A percentile compares a stretch with the other conserved stretches of the same genome.
Evolutionary conservation across 1,284 basidiomycete genomes (phyloP).

Genomic region (Xerocomus subilludens): DNA sequence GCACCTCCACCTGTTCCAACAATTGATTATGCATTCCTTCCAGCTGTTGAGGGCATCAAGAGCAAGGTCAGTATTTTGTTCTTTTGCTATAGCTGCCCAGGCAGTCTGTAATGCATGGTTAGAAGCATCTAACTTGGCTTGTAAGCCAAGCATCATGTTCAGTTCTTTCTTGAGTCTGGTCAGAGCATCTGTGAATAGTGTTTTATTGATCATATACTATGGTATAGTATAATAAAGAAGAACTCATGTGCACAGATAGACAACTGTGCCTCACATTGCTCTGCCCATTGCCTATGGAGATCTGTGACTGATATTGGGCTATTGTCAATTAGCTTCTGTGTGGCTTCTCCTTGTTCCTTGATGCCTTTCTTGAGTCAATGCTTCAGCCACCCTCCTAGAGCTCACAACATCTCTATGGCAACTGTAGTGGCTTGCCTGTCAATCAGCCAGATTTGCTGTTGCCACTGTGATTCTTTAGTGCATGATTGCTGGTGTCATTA

Average conservation of each 20-base stretch:
- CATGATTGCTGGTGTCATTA: too few species aligned
- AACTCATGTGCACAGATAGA: not conserved
- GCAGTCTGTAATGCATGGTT: constrained; percentile 41
- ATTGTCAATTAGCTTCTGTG: constrained; percentile 3
- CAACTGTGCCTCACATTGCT: not conserved
- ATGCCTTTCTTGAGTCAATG: constrained; percentile 31
- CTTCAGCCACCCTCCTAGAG: constrained; percentile 51
- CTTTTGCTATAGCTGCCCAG: not conserved
- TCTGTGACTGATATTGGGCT: constrained; percentile 31
- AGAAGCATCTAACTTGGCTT: constrained; percentile 51
- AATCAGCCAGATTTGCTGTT: constrained; percentile 47
- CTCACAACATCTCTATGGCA: constrained; percentile 32
- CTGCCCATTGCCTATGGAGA: constrained; percentile 49
- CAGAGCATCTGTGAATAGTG: constrained; percentile 50
- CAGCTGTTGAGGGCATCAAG: too few species aligned
- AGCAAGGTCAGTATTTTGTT: too few species aligned
- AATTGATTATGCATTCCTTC: too few species aligned
- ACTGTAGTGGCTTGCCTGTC: constrained; percentile 45
- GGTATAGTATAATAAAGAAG: too few species aligned
- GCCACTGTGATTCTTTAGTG: constrained; percentile 31
- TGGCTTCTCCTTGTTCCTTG: constrained; percentile 26
- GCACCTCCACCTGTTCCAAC: too few species aligned
- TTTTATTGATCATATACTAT: not conserved
- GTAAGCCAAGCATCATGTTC: constrained; percentile 52
- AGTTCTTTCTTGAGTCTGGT: constrained; percentile 54